Conservation (phyloP, 1,139 yeast genomes). For the Yarrowia galli region DNA sequence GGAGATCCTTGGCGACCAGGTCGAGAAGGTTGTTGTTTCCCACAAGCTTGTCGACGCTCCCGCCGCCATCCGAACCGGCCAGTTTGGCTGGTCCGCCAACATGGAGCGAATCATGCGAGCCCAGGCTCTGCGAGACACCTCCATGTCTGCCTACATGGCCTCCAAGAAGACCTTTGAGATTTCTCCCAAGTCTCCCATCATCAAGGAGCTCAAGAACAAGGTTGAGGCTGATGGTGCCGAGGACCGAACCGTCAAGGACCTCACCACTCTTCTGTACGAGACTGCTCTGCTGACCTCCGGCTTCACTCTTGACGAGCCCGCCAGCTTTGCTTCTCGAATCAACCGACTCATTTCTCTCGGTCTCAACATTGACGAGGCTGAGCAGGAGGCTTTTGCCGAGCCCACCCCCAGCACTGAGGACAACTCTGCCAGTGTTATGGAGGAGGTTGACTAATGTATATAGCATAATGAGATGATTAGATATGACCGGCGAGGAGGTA, state of each 20-base stretch:
- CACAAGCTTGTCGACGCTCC: constrained; percentile 98
- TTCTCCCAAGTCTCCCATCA: constrained; percentile 95
- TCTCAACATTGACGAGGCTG: constrained; percentile 94
- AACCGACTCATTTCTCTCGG: constrained; percentile 98
- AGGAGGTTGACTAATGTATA: constrained; percentile 85
- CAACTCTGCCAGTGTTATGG: constrained; percentile 88
- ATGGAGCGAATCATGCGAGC: constrained; percentile 99
- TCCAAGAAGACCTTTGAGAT: constrained; percentile 99
- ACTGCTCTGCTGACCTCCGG: constrained; percentile 99
- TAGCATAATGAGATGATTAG: constrained; percentile 9
- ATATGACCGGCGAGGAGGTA: not conserved
- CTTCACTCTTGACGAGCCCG: constrained; percentile 98
- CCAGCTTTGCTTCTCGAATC: constrained; percentile 95
- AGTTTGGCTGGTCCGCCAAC: constrained; percentile 99
- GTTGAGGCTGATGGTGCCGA: constrained; percentile 97
- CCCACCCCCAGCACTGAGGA: constrained; percentile 69
- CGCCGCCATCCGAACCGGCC: constrained; percentile 99
- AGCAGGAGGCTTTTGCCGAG: constrained; percentile 59
- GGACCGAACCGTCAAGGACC: constrained; percentile 98
- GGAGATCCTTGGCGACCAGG: constrained; percentile 97
- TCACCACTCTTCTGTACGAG: constrained; percentile 94
- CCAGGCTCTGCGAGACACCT: constrained; percentile 98
- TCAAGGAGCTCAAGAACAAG: constrained; percentile 93
- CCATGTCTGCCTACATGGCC: constrained; percentile 99
- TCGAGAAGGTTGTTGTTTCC: constrained; percentile 98